These are phyloP conservation scores for Phyllostachys edulis DNA, from an alignment of 176 grass and related monocot genomes.

Conservation along the genomic window DNA sequence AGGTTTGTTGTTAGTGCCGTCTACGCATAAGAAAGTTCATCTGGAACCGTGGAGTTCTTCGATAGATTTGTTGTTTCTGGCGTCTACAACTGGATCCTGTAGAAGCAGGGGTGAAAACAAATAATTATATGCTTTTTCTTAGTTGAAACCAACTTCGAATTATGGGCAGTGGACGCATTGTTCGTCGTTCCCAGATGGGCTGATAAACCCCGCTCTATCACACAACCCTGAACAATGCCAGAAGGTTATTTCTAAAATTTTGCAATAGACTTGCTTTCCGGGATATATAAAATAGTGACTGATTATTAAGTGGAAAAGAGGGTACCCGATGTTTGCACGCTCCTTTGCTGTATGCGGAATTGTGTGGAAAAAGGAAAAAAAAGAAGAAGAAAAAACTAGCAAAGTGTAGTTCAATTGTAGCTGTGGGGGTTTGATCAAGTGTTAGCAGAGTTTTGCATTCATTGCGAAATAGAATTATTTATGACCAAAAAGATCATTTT, in stretches of 20 bases:
- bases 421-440: neutral
- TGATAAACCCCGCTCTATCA: neutral
- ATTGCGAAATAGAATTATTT: too few relatives aligned
- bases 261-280: too few relatives aligned
- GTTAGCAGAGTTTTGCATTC: too few relatives aligned
- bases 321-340: neutral
- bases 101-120: neutral
- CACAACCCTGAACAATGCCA: neutral
- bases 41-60: neutral
- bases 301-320: neutral
- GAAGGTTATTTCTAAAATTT: neutral
- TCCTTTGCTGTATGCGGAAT: neutral
- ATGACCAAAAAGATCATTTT: too few relatives aligned
- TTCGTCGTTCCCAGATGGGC: neutral
- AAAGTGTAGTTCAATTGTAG: neutral
- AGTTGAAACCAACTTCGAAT: neutral
- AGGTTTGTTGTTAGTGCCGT: neutral
- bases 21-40: too few relatives aligned
- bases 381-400: too few relatives aligned
- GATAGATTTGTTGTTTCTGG: neutral
- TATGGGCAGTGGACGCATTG: neutral
- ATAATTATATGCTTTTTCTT: neutral
- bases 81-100: neutral
- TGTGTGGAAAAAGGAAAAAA: neutral
- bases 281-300: neutral